Evolutionary conservation across 2,329 filamentous ascomycete genomes (phyloP).

Genomic region (Xylariales sp.): DNA sequence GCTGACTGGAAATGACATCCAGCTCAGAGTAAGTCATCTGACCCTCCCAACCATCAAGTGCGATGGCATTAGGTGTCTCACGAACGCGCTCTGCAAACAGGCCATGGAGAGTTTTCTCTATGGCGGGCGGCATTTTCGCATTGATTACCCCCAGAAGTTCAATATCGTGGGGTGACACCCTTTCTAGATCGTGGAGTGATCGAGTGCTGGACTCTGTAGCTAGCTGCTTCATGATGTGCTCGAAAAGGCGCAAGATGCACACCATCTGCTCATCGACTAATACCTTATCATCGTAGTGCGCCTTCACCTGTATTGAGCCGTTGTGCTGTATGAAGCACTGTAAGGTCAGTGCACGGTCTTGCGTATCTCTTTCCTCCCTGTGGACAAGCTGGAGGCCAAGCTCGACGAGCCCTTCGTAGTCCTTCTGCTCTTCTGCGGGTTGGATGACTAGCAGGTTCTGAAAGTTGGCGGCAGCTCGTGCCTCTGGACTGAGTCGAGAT

Average conservation of each 20-base stretch:
- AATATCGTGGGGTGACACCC: background rate
- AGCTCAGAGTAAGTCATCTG: conserved; percentile 8
- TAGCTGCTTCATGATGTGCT: background rate
- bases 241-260: background rate
- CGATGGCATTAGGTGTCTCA: background rate
- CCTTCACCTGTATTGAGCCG: background rate
- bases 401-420: background rate
- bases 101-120: conserved; percentile 1
- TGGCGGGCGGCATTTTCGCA: background rate
- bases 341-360: background rate
- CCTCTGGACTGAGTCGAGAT: background rate
- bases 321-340: background rate
- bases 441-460: conserved; percentile 35
- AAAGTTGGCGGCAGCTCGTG: conserved; percentile 5
- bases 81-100: conserved; percentile 5
- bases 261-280: background rate
- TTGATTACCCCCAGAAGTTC: background rate
- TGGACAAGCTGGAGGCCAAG: background rate
- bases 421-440: conserved; percentile 5
- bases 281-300: background rate
- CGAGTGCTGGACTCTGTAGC: background rate
- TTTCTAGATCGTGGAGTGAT: background rate
- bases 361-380: background rate
- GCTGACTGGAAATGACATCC: conserved; percentile 11
- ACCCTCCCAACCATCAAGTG: conserved; percentile 6